Evolutionary conservation across 2,329 filamentous ascomycete species (phyloP).

Genomic region (Microcyclospora tardicrescens): DNA sequence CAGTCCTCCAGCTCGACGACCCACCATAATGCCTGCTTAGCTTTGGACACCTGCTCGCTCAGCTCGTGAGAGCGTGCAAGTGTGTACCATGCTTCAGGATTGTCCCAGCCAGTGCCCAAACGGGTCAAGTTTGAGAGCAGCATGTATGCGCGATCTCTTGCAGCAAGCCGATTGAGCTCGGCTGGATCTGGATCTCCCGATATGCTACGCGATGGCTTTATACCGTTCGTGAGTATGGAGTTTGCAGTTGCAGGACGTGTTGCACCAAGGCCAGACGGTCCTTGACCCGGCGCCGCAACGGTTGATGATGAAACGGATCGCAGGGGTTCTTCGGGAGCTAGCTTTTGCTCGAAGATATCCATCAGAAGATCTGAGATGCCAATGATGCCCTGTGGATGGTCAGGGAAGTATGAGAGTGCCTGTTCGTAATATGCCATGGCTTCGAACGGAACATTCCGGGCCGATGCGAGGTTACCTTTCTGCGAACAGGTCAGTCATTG

Average conservation of each 20-base stretch:
- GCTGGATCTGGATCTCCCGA: conserved; percentile 43
- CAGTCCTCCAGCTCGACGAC: conserved; percentile 89
- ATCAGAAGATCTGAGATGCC: conserved; percentile 74
- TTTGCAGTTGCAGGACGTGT: conserved; percentile 9
- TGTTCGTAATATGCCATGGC: conserved; percentile 71
- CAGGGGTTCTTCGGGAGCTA: conserved; percentile 44
- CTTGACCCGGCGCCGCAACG: conserved; percentile 3
- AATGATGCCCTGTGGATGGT: conserved; percentile 70
- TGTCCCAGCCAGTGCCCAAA: conserved; percentile 77
- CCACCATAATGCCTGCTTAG: conserved; percentile 93
- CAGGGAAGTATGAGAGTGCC: conserved; percentile 62
- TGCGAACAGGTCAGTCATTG: conserved; percentile 24
- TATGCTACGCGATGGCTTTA: not conserved
- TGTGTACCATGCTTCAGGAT: conserved; percentile 83
- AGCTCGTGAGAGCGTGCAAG: conserved; percentile 80
- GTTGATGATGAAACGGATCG: conserved; percentile 13
- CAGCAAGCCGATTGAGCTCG: conserved; percentile 69
- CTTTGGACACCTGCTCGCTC: conserved; percentile 71
- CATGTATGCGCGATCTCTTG: conserved; percentile 76
- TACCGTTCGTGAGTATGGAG: conserved; percentile 3
- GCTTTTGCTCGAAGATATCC: conserved; percentile 61
- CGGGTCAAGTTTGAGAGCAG: conserved; percentile 74
- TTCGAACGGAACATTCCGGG: conserved; percentile 49
- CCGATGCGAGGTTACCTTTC: conserved; percentile 54
- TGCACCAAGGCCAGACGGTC: conserved; percentile 4